Conservation (phyloP, 202 grass and related monocot genomes). For the Tripidium arundinaceum region DNA sequence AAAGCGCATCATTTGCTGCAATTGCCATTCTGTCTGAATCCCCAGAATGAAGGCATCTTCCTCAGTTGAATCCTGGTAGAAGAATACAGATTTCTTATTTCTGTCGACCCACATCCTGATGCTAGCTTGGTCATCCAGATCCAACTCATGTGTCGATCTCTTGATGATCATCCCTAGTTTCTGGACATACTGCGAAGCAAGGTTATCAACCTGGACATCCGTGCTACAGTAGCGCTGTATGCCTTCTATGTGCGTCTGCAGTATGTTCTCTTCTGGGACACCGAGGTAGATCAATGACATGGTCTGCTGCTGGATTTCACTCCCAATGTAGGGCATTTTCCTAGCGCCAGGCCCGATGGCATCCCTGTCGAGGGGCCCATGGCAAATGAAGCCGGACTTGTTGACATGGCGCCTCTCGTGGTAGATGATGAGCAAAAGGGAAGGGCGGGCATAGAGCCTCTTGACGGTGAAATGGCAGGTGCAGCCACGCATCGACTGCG, state of each 20-base stretch:
- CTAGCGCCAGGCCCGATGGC: slow-evolving; percentile 74
- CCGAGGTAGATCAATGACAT: slow-evolving; percentile 93
- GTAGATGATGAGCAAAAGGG: slow-evolving; percentile 72
- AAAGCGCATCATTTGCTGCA: slow-evolving; percentile 91
- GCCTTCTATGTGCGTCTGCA: slow-evolving; percentile 87
- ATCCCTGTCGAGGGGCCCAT: slow-evolving; percentile 78
- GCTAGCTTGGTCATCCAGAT: slow-evolving; percentile 86
- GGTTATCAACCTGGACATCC: slow-evolving; percentile 55
- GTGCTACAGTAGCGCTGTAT: slow-evolving; percentile 74
- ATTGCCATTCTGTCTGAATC: slow-evolving; percentile 92
- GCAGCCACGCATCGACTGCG: slow-evolving; percentile 93
- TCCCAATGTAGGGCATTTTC: slow-evolving; percentile 74
- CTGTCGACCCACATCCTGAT: slow-evolving; percentile 93
- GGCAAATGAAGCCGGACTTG: slow-evolving; percentile 76
- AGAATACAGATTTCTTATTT: slow-evolving; percentile 92
- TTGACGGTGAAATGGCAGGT: slow-evolving; percentile 84
- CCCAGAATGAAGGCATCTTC: slow-evolving; percentile 71
- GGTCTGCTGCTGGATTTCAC: slow-evolving; percentile 90
- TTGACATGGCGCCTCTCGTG: slow-evolving; percentile 89
- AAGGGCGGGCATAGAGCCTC: slow-evolving; percentile 59
- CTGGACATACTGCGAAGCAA: slow-evolving; percentile 88
- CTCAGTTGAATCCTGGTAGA: slow-evolving; percentile 76
- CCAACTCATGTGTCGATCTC: slow-evolving; percentile 88
- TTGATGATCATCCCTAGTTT: slow-evolving; percentile 98
- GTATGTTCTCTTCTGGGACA: slow-evolving; percentile 83